Evolutionary conservation across 257 asterid species (phyloP), one percentile per base, ranked within the genome.

Genomic region (Paulownia fortunei): DNA sequence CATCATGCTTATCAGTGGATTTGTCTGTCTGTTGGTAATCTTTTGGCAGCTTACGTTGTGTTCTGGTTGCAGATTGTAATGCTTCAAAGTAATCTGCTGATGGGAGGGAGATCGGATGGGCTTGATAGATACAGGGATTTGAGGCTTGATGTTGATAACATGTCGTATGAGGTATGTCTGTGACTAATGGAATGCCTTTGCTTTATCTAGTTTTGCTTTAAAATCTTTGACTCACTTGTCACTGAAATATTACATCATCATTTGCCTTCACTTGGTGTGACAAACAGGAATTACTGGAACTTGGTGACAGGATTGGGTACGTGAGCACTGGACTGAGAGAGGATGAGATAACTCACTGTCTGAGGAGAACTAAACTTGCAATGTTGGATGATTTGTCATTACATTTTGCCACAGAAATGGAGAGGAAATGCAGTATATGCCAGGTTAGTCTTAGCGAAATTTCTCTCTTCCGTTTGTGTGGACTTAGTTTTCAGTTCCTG

Each of bases 241-340:
- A 9, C 3, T 66, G 32, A 51, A 58, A 12, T 24, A 27, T 65
- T 52, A 64, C n/a, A 26, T 56, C 42, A 23, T 58, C 23, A 16
- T 66, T 58, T 73, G 32, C 5, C 30, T 54, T 72, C 32, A 26
- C 41, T 24, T 62, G 72, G 66, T 73, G 67, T 21, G 55, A 26
- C 63, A 12, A 80, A 81, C 89, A 94, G 99, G 95, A 94, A 81
- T 70, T 94, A 80, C 84, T 94, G 81, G 97, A 94, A 80, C 99
- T 95, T 1, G 94, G 97, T 27, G 99, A 94, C 64, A 85, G 86
- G 76, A 94, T 94, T 62, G 98, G 99, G 56, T 70, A 84, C 52
- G 98, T 92, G 79, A 90, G 85, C 90, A 94, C 96, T 15, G 97
- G 99, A 64, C 67, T 92, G 81, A 88, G 87, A 76, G 94, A 94